Base-by-base conservation (phyloP, 176 grass and related monocot species). In the Carex pumila region DNA sequence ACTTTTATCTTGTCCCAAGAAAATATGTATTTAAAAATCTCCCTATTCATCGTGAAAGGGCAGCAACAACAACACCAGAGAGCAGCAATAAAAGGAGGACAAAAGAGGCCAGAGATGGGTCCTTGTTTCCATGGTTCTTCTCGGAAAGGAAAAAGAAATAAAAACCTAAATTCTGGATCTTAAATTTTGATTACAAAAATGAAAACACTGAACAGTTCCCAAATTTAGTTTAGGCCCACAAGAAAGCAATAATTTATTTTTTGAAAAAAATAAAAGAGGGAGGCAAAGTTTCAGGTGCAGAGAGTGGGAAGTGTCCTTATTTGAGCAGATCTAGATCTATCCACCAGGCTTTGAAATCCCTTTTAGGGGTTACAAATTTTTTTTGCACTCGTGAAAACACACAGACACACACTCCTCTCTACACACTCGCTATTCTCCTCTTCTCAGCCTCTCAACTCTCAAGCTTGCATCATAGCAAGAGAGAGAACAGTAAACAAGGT, bases 291-390 rank as follows among this genome's bases (percentile, higher is more conserved):
- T 60, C 76, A 71, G 85, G 64, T 86, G 77, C 13, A 54, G 39
- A 86, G 74, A 81, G 75, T 79, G 29, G 30, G 56, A 68, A 36
- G 65, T 83, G 85, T 63, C 55, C 79, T 63, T 79, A 84, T 84
- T 85, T 67, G 74, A 77, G 80, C 74, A 85, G 87, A 90, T 90
- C 84, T 83, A 79, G 89, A 93, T 87, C 91, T 81, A 85, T 86
- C 86, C 17, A 75, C 9, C 58, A 52, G 56, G 22, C 47, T 79
- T 54, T 79, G 25, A 71, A 73, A 53, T 19, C 52, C 12, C 58
- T 85, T 64, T 53, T 80, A 78, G 36, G 77, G 77, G 78, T 80
- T 78, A 64, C 39, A 58, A 69, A 25, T 3, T 62, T 14, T 53
- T 65, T 64, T 71, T 71, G 62, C 64, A 18, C 63, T 71, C 55